phyloP scores from a whole-genome alignment of 176 grass and related monocot genomes.

The Oryza meridionalis region DNA sequence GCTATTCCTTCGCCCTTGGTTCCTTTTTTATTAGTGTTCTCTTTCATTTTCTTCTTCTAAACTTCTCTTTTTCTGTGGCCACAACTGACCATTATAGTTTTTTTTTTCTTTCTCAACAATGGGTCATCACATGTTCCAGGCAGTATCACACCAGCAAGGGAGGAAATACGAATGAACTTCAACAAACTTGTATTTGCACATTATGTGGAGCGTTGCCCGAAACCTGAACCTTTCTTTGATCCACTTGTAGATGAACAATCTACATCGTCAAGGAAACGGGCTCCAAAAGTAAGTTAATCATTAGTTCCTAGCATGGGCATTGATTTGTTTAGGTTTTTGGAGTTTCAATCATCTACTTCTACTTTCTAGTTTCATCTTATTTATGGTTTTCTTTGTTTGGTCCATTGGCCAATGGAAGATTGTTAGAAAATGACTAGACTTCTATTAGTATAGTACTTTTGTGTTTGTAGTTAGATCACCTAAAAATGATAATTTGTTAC shows the following conservation, averaged over 20 bases:
- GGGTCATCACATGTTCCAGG: conserved; percentile 38
- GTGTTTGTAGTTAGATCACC: neutral
- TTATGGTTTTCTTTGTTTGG: conserved; percentile 7
- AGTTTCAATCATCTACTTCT: neutral
- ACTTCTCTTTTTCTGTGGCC: conserved; percentile 13
- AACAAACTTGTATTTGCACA: conserved; percentile 63
- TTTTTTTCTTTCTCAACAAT: conserved; percentile 19
- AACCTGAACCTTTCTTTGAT: conserved; percentile 71
- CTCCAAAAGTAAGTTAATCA: conserved; percentile 68
- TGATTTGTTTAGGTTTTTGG: conserved; percentile 15
- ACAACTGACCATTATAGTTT: neutral
- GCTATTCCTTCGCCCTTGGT: conserved; percentile 16
- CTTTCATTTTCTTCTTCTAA: conserved; percentile 14
- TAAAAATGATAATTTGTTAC: neutral
- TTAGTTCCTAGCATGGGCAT: conserved; percentile 16
- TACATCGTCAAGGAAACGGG: conserved; percentile 56
- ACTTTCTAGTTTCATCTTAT: conserved; percentile 5
- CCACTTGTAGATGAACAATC: conserved; percentile 56
- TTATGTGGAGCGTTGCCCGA: conserved; percentile 89
- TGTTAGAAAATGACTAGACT: conserved; percentile 25
- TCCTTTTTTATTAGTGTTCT: conserved; percentile 23
- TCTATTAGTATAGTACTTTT: conserved; percentile 1
- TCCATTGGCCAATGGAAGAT: conserved; percentile 6
- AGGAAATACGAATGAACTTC: conserved; percentile 64
- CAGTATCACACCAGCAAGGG: conserved; percentile 27